Percentiles rank a stretch among this genome's conserved stretches.
phyloP scores from a whole-genome alignment of 1,139 yeast species.

The Scheffersomyces cryptocercus region DNA sequence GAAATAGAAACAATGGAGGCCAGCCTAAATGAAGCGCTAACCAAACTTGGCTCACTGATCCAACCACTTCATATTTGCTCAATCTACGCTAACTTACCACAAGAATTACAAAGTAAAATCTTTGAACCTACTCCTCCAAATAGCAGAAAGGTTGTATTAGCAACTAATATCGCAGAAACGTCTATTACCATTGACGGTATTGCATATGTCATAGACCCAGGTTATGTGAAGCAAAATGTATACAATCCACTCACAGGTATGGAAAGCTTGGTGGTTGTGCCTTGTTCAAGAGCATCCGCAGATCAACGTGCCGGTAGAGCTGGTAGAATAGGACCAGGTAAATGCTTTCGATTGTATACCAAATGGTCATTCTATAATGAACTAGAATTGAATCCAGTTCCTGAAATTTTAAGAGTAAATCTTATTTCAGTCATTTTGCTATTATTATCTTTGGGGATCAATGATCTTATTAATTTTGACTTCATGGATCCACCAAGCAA shows the following conservation, averaged over 20 bases:
- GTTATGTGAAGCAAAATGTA: slow-evolving; percentile 85
- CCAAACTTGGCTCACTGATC: slow-evolving; percentile 62
- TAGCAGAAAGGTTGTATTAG: slow-evolving; percentile 83
- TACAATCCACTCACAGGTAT: slow-evolving; percentile 84
- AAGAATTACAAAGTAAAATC: slow-evolving; percentile 76
- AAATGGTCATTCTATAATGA: slow-evolving; percentile 84
- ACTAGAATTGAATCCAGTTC: slow-evolving; percentile 74
- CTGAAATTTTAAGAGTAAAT: slow-evolving; percentile 86
- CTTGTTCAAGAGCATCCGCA: slow-evolving; percentile 93
- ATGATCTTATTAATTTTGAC: slow-evolving; percentile 78
- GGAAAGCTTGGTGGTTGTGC: slow-evolving; percentile 83
- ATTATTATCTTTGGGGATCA: slow-evolving; percentile 77
- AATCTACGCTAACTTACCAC: slow-evolving; percentile 88
- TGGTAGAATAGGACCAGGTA: slow-evolving; percentile 96
- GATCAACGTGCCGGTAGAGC: slow-evolving; percentile 98
- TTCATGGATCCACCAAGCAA: slow-evolving; percentile 85
- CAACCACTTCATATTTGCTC: slow-evolving; percentile 76
- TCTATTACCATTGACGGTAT: slow-evolving; percentile 95
- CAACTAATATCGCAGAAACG: slow-evolving; percentile 96
- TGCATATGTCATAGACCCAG: slow-evolving; percentile 86
- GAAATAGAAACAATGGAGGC: slow-evolving; percentile 87
- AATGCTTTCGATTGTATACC: slow-evolving; percentile 85
- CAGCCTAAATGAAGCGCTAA: slow-evolving; percentile 62
- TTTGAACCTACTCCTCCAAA: slow-evolving; percentile 86
- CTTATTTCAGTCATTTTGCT: slow-evolving; percentile 73